phyloP scores from a whole-genome alignment of 2,329 filamentous ascomycete species.

The Phialophora tarda region DNA sequence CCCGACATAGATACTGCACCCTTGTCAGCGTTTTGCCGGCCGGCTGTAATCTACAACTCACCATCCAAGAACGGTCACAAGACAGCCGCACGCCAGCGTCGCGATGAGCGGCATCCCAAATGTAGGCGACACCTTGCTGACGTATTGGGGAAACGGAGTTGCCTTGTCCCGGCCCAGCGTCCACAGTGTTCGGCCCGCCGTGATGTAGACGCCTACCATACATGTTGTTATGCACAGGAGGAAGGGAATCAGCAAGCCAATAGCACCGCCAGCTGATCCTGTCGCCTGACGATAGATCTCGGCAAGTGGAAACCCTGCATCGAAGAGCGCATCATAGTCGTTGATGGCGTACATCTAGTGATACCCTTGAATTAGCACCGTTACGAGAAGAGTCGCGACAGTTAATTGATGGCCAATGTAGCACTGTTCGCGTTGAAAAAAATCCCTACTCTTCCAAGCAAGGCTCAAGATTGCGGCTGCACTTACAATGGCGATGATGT shows the following conservation, averaged over 20 bases:
- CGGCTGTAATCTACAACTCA: conserved; percentile 38
- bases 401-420: not conserved
- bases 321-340: conserved; percentile 51
- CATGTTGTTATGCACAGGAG: conserved; percentile 60
- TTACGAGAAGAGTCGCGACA: not conserved
- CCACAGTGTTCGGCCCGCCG: conserved; percentile 67
- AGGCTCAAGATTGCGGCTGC: conserved; percentile 25
- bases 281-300: conserved; percentile 69
- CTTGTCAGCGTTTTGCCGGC: conserved; percentile 58
- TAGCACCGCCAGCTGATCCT: conserved; percentile 56
- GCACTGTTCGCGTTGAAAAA: not conserved
- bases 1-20: conserved; percentile 52
- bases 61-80: conserved; percentile 60
- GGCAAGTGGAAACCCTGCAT: conserved; percentile 64
- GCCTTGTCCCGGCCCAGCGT: conserved; percentile 64
- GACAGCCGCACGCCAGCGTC: conserved; percentile 56
- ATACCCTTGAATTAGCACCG: conserved; percentile 39
- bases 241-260: conserved; percentile 60
- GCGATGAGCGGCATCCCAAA: conserved; percentile 62
- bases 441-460: not conserved
- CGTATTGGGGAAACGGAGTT: conserved; percentile 57
- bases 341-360: conserved; percentile 58
- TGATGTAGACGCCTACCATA: conserved; percentile 64
- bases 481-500: conserved; percentile 52
- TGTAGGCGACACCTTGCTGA: conserved; percentile 55